Percentiles rank a stretch among this genome's conserved stretches.
Conservation (phyloP, 768 basidiomycete species). For the Sarcodon sp. region DNA sequence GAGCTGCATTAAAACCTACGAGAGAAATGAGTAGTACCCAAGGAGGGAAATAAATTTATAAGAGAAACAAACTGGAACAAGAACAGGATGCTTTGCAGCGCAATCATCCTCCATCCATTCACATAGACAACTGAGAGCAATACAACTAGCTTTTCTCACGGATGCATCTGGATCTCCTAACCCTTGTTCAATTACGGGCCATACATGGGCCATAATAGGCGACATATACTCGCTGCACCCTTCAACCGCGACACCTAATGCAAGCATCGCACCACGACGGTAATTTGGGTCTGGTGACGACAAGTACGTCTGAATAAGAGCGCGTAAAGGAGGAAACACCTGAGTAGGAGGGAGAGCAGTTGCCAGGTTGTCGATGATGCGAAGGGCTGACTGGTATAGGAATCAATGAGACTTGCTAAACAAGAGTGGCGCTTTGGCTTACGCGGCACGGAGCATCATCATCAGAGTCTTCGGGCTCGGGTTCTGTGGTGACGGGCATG, state of each 20-base stretch:
- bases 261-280: constrained; percentile 89
- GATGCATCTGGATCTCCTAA: constrained; percentile 72
- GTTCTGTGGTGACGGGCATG: constrained; percentile 89
- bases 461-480: constrained; percentile 86
- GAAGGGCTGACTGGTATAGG: constrained; percentile 65
- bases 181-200: constrained; percentile 89
- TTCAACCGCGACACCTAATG: constrained; percentile 91
- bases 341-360: constrained; percentile 89
- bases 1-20: constrained; percentile 78
- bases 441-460: constrained; percentile 90
- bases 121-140: constrained; percentile 90
- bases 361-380: constrained; percentile 86
- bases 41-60: background rate
- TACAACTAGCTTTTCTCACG: constrained; percentile 93
- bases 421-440: constrained; percentile 15
- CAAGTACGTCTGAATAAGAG: constrained; percentile 77
- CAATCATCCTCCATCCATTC: constrained; percentile 97
- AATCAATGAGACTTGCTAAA: constrained; percentile 4
- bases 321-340: constrained; percentile 87
- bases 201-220: constrained; percentile 80
- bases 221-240: constrained; percentile 98
- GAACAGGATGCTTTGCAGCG: constrained; percentile 63
- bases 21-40: background rate
- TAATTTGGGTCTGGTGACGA: constrained; percentile 61
- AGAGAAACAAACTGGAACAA: constrained; percentile 62